Evolutionary conservation across 2,329 filamentous ascomycete species (phyloP), one percentile per base, ranked within the genome.

Genomic region (Beauveria asiatica): DNA sequence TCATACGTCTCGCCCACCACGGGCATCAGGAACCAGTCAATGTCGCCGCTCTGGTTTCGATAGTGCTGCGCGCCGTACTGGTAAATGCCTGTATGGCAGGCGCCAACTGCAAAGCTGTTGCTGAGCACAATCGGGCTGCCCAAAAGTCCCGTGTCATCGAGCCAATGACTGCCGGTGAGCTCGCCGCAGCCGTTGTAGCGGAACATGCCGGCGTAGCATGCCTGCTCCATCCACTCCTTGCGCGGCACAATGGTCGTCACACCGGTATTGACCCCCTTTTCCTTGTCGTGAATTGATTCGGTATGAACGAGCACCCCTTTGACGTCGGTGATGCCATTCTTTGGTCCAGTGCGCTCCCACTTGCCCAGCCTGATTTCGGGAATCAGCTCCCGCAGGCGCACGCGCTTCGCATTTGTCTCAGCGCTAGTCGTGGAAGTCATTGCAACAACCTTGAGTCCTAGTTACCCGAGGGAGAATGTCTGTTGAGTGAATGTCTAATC

Each of bases 1-100:
- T 86, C 82, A 51, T 80, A 84, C 0, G 83, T 86, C 70, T 85
- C 82, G 0, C 74, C 80, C 0, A 86, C 80, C 3, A 85, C 77
- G 0, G 83, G 83, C 13, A 77, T 62, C 16, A 83, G 67, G 62
- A 82, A 82, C 76, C 77, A 81, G 61, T 80, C 77, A 10, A 77
- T 74, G 27, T 74, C 69, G 2, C 71, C 72, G 10, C 74, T 74
- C 0, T 70, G 64, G 16, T 74, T 68, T 30, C 70, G 66, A 55
- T 78, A 69, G 37, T 80, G 69, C 25, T 76, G 70, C 56, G 82
- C 75, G 4, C 75, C 75, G 64, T 82, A 77, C 67, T 83, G 74
- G 65, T 81, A 83, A 61, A 83, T 76, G 3, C 81, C 82, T 59
- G 80, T 77, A 66, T 83, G 81, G 1, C 77, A 79, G 3, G 76